These are phyloP conservation scores for Colletotrichum neosansevieriae DNA, from an alignment of 2,329 filamentous ascomycete genomes.

Conservation along the genomic window DNA sequence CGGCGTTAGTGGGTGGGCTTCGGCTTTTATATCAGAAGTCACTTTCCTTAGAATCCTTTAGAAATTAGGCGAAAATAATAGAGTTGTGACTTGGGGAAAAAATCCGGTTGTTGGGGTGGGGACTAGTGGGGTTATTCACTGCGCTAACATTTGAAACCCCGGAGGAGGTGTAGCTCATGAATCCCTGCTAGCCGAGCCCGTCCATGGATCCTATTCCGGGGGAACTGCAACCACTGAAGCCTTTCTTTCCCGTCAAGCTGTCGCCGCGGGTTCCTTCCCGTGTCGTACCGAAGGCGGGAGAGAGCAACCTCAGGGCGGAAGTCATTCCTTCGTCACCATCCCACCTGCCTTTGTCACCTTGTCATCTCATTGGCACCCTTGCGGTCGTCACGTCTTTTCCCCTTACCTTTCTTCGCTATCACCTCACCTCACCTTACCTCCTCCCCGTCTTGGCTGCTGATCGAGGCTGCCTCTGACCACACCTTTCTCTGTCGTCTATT, in stretches of 20 bases:
- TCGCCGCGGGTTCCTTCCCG: neutral
- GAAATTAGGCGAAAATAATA: too few species aligned
- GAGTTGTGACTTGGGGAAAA: too few species aligned
- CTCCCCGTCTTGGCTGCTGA: neutral
- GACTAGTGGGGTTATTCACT: too few species aligned
- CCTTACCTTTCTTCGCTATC: neutral
- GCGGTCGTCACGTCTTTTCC: neutral
- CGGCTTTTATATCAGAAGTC: too few species aligned
- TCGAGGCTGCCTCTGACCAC: neutral
- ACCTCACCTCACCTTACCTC: neutral
- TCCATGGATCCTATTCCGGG: slow-evolving; percentile 19
- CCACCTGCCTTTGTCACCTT: slow-evolving; percentile 4
- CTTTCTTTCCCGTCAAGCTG: neutral
- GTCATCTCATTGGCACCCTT: neutral
- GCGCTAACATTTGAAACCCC: too few species aligned
- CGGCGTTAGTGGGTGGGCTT: too few species aligned
- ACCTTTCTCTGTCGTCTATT: neutral
- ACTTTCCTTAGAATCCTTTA: too few species aligned
- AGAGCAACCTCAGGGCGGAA: neutral
- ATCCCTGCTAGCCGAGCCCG: slow-evolving; percentile 12
- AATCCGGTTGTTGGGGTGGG: too few species aligned
- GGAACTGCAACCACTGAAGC: slow-evolving; percentile 25
- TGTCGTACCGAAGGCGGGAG: neutral
- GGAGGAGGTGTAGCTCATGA: too few species aligned
- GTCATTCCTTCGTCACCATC: slow-evolving; percentile 16